Conservation (phyloP, 345 rosid genomes). For the Stellera chamaejasme region DNA sequence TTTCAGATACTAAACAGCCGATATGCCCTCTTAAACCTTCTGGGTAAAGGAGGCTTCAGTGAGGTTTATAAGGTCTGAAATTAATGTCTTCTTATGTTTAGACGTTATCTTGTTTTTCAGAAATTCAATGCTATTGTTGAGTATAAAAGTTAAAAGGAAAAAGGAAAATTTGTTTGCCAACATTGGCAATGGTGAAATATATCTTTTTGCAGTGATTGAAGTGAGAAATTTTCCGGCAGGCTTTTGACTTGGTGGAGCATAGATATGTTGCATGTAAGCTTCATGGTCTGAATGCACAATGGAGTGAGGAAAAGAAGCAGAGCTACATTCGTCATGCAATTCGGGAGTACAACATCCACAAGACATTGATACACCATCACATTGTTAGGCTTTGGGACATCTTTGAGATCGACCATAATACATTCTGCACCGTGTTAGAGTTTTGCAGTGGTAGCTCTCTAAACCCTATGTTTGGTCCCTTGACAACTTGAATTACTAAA, state of each 20-base stretch:
- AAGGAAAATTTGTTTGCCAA: conserved; percentile 29
- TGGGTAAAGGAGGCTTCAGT: conserved; percentile 99
- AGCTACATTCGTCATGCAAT: conserved; percentile 95
- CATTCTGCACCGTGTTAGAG: conserved; percentile 96
- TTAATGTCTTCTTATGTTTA: conserved; percentile 2
- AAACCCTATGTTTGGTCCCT: conserved; percentile 1
- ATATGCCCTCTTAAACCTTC: conserved; percentile 93
- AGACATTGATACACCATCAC: conserved; percentile 93
- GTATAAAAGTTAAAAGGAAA: background rate
- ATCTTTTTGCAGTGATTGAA: conserved; percentile 58
- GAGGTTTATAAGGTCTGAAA: conserved; percentile 98
- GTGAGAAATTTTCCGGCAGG: conserved; percentile 74
- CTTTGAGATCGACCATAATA: conserved; percentile 90
- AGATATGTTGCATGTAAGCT: conserved; percentile 98
- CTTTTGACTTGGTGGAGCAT: conserved; percentile 93
- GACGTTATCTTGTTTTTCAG: background rate
- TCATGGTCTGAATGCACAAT: conserved; percentile 95
- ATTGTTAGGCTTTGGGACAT: conserved; percentile 99
- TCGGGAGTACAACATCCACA: conserved; percentile 94
- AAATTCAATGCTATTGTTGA: too few species aligned
- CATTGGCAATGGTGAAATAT: conserved; percentile 50
- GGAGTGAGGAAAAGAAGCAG: conserved; percentile 99
- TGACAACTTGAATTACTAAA: too few species aligned
- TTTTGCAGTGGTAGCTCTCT: conserved; percentile 74
- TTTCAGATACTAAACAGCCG: conserved; percentile 82